Evolutionary conservation across 768 basidiomycete species (phyloP).

Genomic region (Hysterangium stoloniferum): DNA sequence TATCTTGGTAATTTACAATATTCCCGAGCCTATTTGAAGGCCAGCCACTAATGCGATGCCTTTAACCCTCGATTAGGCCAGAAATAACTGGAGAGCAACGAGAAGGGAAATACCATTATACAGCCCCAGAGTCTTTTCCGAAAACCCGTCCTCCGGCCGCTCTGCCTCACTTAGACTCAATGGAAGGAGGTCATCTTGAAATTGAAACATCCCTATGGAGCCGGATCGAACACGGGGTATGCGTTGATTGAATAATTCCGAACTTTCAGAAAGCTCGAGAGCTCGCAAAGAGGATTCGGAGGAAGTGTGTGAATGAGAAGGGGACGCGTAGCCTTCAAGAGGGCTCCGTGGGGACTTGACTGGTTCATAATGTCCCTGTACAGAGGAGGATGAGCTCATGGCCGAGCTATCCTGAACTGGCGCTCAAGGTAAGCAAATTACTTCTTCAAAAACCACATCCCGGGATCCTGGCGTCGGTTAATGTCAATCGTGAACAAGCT

Average conservation of each 20-base stretch:
- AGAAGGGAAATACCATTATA: conserved; percentile 54
- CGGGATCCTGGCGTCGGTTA: neutral
- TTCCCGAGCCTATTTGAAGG: conserved; percentile 87
- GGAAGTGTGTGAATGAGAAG: conserved; percentile 18
- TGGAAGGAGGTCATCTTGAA: conserved; percentile 69
- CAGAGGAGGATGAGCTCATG: conserved; percentile 1
- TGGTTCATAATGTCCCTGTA: conserved; percentile 6
- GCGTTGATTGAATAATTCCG: conserved; percentile 27
- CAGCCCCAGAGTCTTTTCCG: conserved; percentile 70
- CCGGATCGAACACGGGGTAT: conserved; percentile 42
- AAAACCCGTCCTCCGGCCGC: conserved; percentile 32
- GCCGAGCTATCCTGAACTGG: too few relatives aligned
- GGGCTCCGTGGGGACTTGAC: conserved; percentile 3
- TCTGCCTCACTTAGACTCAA: conserved; percentile 72
- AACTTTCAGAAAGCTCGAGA: conserved; percentile 68
- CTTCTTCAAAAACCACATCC: neutral
- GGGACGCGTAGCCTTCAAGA: conserved; percentile 13
- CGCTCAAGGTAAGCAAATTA: too few relatives aligned
- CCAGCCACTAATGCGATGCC: conserved; percentile 85
- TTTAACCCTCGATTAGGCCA: conserved; percentile 22
- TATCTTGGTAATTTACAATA: conserved; percentile 55
- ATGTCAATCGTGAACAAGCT: too few relatives aligned
- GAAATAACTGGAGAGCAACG: conserved; percentile 8
- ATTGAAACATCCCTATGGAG: conserved; percentile 72
- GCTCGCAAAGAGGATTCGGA: conserved; percentile 73